Percentiles rank a stretch among this genome's conserved stretches.
Conservation (phyloP, 805 yeast species). For the Candida awuae region DNA sequence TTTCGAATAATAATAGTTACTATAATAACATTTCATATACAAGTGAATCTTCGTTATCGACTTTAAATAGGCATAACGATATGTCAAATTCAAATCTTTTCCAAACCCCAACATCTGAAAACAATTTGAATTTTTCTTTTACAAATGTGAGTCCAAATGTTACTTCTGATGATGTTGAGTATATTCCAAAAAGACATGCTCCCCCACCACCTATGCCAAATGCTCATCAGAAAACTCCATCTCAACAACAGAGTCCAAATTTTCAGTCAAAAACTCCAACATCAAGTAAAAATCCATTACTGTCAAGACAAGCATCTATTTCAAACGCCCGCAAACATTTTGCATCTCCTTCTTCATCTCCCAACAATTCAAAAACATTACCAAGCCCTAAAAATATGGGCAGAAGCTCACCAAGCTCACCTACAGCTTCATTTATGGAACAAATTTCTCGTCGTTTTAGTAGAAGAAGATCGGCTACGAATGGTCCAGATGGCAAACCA, state of each 20-base stretch:
- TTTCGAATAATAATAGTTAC: neutral
- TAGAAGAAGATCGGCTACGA: constrained; percentile 8
- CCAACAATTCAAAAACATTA: neutral
- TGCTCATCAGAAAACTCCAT: constrained; percentile 1
- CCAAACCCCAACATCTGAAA: constrained; percentile 7
- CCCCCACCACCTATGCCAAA: constrained; percentile 27
- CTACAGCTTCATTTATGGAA: constrained; percentile 25
- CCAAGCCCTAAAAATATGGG: neutral
- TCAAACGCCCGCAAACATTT: constrained; percentile 6
- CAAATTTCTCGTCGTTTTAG: constrained; percentile 24
- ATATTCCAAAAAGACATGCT: constrained; percentile 30
- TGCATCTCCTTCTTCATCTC: constrained; percentile 3
- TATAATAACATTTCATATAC: constrained; percentile 2
- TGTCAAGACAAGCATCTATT: constrained; percentile 6
- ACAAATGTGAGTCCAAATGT: constrained; percentile 1
- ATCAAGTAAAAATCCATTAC: neutral
- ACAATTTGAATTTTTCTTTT: constrained; percentile 6
- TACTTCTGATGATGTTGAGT: constrained; percentile 18
- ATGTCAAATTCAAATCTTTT: neutral
- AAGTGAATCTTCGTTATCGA: constrained; percentile 7
- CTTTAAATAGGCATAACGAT: neutral
- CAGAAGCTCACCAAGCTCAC: constrained; percentile 14
- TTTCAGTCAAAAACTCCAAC: constrained; percentile 1
- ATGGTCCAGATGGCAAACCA: constrained; percentile 11
- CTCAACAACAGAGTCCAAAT: neutral